phyloP scores from a whole-genome alignment of 345 rosid genomes.

The Citrus australasica region DNA sequence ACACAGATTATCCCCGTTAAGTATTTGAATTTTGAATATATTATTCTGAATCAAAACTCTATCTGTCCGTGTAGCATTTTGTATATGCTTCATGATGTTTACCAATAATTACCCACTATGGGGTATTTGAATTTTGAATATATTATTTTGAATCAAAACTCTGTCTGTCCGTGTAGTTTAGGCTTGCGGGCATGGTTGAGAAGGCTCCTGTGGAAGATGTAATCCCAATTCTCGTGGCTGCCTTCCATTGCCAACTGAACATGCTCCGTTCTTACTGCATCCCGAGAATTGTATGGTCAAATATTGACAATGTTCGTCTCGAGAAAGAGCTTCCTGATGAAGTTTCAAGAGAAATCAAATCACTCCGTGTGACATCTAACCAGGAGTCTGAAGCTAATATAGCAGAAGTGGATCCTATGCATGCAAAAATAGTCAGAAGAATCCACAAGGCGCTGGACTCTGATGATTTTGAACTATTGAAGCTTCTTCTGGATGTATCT shows the following conservation, averaged over 20 bases:
- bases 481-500: slow-evolving; percentile 31
- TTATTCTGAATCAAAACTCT: no score
- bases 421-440: slow-evolving; percentile 26
- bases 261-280: slow-evolving; percentile 27
- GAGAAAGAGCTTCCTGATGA: slow-evolving; percentile 35
- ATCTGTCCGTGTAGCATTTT: slow-evolving; percentile 18
- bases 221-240: slow-evolving; percentile 33
- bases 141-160: neutral
- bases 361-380: slow-evolving; percentile 4
- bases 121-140: neutral
- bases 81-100: neutral
- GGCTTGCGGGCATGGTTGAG: slow-evolving; percentile 23
- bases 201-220: slow-evolving; percentile 38
- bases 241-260: slow-evolving; percentile 28
- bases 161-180: slow-evolving; percentile 27
- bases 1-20: neutral
- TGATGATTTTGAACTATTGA: slow-evolving; percentile 33
- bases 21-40: neutral
- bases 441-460: slow-evolving; percentile 45
- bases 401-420: neutral
- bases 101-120: no score
- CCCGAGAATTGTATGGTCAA: slow-evolving; percentile 22
- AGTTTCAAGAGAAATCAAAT: slow-evolving; percentile 20
- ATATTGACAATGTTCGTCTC: slow-evolving; percentile 25
- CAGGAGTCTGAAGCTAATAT: slow-evolving; percentile 7